phyloP scores from a whole-genome alignment of 2,329 filamentous ascomycete species.

The Bipolaris gigantea region DNA sequence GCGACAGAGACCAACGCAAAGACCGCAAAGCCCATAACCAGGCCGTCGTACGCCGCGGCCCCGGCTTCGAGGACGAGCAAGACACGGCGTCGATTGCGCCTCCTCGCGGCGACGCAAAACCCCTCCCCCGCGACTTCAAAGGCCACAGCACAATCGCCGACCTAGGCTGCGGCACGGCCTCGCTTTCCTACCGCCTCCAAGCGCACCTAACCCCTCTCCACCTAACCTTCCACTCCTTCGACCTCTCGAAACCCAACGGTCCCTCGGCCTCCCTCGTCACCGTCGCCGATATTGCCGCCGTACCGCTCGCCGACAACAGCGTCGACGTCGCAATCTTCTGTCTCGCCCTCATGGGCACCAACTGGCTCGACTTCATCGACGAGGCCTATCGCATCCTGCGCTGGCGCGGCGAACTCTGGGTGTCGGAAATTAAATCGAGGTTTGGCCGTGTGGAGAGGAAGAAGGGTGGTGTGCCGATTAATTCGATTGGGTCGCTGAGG shows the following conservation, averaged over 20 bases:
- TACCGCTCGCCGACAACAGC: conserved; percentile 73
- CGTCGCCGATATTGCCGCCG: conserved; percentile 81
- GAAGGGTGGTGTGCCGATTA: conserved; percentile 56
- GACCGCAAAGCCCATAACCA: conserved; percentile 47
- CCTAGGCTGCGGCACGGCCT: conserved; percentile 89
- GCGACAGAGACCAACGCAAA: conserved; percentile 40
- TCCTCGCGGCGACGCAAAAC: conserved; percentile 37
- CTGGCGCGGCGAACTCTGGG: conserved; percentile 95
- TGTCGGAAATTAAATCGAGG: conserved; percentile 93
- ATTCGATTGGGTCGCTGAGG: conserved; percentile 61
- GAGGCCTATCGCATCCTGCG: conserved; percentile 90
- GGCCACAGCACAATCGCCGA: conserved; percentile 79
- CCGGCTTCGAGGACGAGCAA: conserved; percentile 11
- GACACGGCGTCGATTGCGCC: conserved; percentile 12
- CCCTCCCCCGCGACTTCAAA: conserved; percentile 70
- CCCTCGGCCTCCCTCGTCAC: conserved; percentile 77
- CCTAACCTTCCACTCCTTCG: conserved; percentile 79
- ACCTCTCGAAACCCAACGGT: conserved; percentile 76
- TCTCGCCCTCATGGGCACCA: conserved; percentile 96
- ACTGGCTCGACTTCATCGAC: conserved; percentile 96
- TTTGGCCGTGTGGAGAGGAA: conserved; percentile 66
- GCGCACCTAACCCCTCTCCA: conserved; percentile 66
- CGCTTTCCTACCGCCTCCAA: conserved; percentile 71
- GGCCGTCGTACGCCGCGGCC: conserved; percentile 25
- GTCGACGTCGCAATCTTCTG: conserved; percentile 93